phyloP scores from a whole-genome alignment of 352 stramenopile genomes.

The Phytophthora multivora region DNA sequence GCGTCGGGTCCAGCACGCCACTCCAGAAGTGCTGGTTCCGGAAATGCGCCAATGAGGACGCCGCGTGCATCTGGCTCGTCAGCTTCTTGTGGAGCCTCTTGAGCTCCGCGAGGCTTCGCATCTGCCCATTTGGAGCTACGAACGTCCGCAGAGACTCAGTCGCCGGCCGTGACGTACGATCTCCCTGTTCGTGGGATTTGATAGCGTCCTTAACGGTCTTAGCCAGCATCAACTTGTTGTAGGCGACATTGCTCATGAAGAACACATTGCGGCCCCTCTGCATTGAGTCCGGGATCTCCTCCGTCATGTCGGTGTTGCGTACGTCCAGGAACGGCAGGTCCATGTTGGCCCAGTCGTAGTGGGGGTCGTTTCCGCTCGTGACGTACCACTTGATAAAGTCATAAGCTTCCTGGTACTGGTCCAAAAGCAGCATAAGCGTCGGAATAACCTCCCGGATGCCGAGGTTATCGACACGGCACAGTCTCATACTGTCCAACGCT shows the following conservation, averaged over 20 bases:
- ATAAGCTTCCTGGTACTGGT: not conserved
- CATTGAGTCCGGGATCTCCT: not conserved
- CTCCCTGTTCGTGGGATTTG: not conserved
- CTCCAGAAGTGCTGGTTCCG: not conserved
- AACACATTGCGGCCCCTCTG: not conserved
- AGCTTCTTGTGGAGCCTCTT: not conserved
- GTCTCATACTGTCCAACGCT: not conserved
- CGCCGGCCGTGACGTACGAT: not conserved
- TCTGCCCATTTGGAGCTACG: not conserved
- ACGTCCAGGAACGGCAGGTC: slow-evolving; percentile 1
- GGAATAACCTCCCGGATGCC: not conserved
- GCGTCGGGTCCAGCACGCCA: not conserved
- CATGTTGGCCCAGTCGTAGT: slow-evolving; percentile 3
- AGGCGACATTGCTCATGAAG: not conserved
- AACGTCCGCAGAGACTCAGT: not conserved
- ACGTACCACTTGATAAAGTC: not conserved
- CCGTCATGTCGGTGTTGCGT: not conserved
- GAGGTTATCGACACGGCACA: not conserved
- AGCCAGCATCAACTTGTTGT: not conserved
- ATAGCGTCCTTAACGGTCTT: not conserved
- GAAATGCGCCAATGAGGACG: not conserved
- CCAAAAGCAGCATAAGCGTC: not conserved
- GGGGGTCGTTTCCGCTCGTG: not conserved
- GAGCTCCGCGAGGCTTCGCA: not conserved
- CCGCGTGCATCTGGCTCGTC: not conserved